These are phyloP conservation scores for Rhizopus microsporus DNA, from an alignment of 371 early-diverging fungal genomes.

Conservation along the genomic window DNA sequence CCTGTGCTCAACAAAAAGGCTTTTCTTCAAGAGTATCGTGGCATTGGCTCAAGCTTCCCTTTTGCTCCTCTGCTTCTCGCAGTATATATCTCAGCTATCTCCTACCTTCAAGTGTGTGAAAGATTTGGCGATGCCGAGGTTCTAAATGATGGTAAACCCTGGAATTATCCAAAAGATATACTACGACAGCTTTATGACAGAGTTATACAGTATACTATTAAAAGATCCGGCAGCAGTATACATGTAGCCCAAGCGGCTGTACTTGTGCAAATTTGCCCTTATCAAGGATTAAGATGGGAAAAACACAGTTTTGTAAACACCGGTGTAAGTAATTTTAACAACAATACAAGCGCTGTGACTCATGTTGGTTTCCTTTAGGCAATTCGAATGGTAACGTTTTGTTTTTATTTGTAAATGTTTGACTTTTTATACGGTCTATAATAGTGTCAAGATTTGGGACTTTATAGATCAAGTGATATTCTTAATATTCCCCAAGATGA, in stretches of 20 bases:
- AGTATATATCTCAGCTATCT: slow-evolving; percentile 24
- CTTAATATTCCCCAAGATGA: slow-evolving; percentile 43
- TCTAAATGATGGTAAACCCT: slow-evolving; percentile 2
- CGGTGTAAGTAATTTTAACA: slow-evolving; percentile 16
- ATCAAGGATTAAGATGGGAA: slow-evolving; percentile 24
- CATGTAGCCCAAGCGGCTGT: slow-evolving; percentile 38
- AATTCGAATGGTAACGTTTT: slow-evolving; percentile 28
- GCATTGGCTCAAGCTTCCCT: slow-evolving; percentile 13
- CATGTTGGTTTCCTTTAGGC: slow-evolving; percentile 11
- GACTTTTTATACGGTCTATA: background rate
- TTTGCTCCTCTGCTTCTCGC: slow-evolving; percentile 15
- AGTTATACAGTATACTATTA: slow-evolving; percentile 5
- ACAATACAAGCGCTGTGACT: background rate
- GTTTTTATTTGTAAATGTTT: background rate
- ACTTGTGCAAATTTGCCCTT: slow-evolving; percentile 35
- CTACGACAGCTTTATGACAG: slow-evolving; percentile 2
- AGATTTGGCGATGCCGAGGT: slow-evolving; percentile 12
- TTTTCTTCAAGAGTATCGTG: slow-evolving; percentile 30
- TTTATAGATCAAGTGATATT: slow-evolving; percentile 44
- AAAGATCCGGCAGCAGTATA: slow-evolving; percentile 22
- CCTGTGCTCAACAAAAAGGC: slow-evolving; percentile 26
- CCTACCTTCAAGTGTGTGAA: slow-evolving; percentile 16
- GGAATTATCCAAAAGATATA: slow-evolving; percentile 15
- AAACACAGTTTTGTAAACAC: slow-evolving; percentile 35
- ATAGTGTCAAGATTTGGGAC: slow-evolving; percentile 55